These are phyloP conservation scores for Ophiostoma sp. DNA, from an alignment of 2,329 filamentous ascomycete genomes.

Conservation along the genomic window DNA sequence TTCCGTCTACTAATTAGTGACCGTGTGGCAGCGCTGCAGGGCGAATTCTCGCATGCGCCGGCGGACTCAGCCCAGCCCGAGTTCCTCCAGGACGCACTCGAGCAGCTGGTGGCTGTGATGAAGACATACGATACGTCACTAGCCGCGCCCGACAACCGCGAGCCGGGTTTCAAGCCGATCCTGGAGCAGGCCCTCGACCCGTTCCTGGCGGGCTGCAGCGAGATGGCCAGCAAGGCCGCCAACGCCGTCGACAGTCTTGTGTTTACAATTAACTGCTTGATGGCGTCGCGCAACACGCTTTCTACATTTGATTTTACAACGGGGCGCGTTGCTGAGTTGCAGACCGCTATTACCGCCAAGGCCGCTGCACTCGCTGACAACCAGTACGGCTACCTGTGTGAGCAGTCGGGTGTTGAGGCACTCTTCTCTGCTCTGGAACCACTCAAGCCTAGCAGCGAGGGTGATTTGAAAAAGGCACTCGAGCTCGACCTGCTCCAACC, in stretches of 20 bases:
- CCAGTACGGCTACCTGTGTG: constrained; percentile 68
- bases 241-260: constrained; percentile 57
- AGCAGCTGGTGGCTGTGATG: constrained; percentile 72
- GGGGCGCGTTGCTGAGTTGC: constrained; percentile 50
- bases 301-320: constrained; percentile 59
- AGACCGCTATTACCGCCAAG: constrained; percentile 51
- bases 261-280: constrained; percentile 68
- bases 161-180: constrained; percentile 68
- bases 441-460: constrained; percentile 35
- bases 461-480: constrained; percentile 51
- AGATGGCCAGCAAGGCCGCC: constrained; percentile 56
- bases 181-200: constrained; percentile 78
- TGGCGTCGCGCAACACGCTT: constrained; percentile 53
- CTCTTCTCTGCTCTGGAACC: constrained; percentile 55
- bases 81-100: constrained; percentile 74
- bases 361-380: constrained; percentile 55
- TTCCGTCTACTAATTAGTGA: constrained; percentile 79
- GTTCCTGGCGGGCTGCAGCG: constrained; percentile 70
- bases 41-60: constrained; percentile 63
- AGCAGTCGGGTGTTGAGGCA: constrained; percentile 65
- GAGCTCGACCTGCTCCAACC: constrained; percentile 54
- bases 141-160: constrained; percentile 52
- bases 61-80: constrained; percentile 70
- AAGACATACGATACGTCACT: constrained; percentile 82
- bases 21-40: constrained; percentile 68